Base-by-base conservation (phyloP, 305 asterid genomes). In the Fraxinus nigra region DNA sequence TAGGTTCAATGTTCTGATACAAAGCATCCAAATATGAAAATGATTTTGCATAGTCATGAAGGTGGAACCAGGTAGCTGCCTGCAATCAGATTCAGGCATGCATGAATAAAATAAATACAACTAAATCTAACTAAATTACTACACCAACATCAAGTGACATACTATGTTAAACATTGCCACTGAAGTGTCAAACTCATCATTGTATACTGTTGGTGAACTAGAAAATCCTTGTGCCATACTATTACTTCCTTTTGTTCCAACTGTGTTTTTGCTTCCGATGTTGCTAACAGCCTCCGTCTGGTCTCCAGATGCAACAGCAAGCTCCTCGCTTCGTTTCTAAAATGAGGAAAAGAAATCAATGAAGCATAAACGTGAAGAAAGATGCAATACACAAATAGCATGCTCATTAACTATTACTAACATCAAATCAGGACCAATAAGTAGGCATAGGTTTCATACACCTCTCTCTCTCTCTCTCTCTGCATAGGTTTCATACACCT, bases 21-120 rank as follows among this genome's bases (percentile, higher is more conserved):
- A 97, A 88, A 30, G 84, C 78, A 79, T 97, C 95, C 94, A 97
- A 88, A 86, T 87, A 91, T 16, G 94, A 89, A 87, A 90, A 93
- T 33, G 98, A 87, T 84, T 87, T 92, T 59, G 89, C 88, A 88
- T 93, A 90, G 76, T 94, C 96, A 82, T 97, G 99, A 85, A 94
- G 97, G 89, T 91, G 93, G 86, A 89, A 97, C 98, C 97, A 93
- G 80, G 87, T 85, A 80, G 92, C 93, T 72, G 99, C 99, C 99
- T 97, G 95, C 87, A 87, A 59, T 79, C 82, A 87, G 87, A 35
- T 76, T 20, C 37, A 78, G 48, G 76, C 13, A 78, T 34, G 38
- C 20, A 13, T 67, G 75, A 79, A 72, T 73, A 75, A 83, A 54
- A 83, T 56, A 79, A 20, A 34, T 16, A 75, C 61, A 77, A 56